Percentiles rank a stretch among this genome's conserved stretches.
Conservation (phyloP, 75 land plant genomes). For the Ceratopteris richardii region DNA sequence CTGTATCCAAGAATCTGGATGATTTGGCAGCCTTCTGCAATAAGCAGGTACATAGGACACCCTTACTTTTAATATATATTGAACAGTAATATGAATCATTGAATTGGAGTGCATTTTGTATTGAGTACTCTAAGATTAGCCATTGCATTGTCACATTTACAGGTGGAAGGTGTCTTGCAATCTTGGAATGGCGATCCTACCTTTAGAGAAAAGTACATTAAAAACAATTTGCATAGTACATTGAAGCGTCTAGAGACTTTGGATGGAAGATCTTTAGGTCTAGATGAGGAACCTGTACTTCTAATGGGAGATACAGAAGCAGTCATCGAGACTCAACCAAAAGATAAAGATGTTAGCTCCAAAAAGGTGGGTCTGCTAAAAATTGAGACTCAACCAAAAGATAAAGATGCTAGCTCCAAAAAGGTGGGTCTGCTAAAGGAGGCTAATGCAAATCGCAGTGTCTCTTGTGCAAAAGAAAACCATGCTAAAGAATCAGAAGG, state of each 20-base stretch:
- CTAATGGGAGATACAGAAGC: constrained; percentile 8
- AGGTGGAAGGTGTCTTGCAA: constrained; percentile 55
- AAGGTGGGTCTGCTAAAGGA: too few species aligned
- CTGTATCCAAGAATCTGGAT: constrained; percentile 7
- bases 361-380: too few species aligned
- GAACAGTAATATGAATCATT: background rate
- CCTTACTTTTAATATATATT: background rate
- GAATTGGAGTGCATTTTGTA: background rate
- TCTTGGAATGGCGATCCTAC: constrained; percentile 60
- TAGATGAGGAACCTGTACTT: constrained; percentile 63
- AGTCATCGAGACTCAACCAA: background rate
- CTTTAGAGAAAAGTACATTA: constrained; percentile 61
- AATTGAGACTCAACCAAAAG: background rate
- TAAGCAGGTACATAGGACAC: constrained; percentile 10
- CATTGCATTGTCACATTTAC: background rate
- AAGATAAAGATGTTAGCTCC: background rate
- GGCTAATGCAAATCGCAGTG: too few species aligned
- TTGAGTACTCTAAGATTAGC: background rate
- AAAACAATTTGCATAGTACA: constrained; percentile 60
- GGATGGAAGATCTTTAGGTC: constrained; percentile 85
- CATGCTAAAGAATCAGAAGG: too few species aligned
- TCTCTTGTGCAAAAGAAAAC: too few species aligned
- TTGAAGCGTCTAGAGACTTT: constrained; percentile 56
- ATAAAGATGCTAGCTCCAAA: background rate
- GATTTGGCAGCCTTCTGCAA: constrained; percentile 17